phyloP scores from a whole-genome alignment of 257 asterid genomes.

The Rehmannia glutinosa region DNA sequence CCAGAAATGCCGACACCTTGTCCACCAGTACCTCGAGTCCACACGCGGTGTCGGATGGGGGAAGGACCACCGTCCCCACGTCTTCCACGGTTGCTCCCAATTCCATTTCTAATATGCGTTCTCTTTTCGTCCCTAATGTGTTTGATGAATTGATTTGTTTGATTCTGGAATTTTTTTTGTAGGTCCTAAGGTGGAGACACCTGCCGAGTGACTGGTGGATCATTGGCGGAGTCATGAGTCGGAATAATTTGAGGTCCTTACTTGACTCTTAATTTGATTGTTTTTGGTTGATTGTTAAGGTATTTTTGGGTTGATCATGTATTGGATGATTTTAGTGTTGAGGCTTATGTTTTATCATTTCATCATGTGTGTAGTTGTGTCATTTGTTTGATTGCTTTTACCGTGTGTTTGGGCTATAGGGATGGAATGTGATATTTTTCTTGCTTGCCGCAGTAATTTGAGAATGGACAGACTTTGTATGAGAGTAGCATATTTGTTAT shows the following conservation, averaged over 20 bases:
- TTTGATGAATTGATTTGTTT: neutral
- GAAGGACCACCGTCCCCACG: conserved; percentile 81
- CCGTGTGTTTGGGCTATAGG: neutral
- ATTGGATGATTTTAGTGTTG: neutral
- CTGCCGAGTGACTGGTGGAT: conserved; percentile 40
- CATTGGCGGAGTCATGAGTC: neutral
- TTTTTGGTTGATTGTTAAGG: neutral
- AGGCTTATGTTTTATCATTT: neutral
- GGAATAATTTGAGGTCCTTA: conserved; percentile 31
- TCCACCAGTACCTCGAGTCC: conserved; percentile 81
- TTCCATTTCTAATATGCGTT: neutral
- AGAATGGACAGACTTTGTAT: neutral
- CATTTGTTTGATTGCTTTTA: neutral
- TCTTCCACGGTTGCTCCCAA: conserved; percentile 64
- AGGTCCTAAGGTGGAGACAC: conserved; percentile 49
- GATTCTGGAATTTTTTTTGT: neutral
- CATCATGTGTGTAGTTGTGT: neutral
- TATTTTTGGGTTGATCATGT: neutral
- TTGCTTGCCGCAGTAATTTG: too few relatives aligned
- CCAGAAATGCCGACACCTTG: conserved; percentile 95
- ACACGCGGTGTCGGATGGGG: conserved; percentile 99
- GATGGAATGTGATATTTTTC: neutral
- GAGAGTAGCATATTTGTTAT: neutral
- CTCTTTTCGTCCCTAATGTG: too few relatives aligned
- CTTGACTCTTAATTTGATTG: neutral